Percentiles rank a stretch among this genome's conserved stretches.
Evolutionary conservation across 2,329 filamentous ascomycete genomes (phyloP).

Genomic region (Clathrospora elynae): DNA sequence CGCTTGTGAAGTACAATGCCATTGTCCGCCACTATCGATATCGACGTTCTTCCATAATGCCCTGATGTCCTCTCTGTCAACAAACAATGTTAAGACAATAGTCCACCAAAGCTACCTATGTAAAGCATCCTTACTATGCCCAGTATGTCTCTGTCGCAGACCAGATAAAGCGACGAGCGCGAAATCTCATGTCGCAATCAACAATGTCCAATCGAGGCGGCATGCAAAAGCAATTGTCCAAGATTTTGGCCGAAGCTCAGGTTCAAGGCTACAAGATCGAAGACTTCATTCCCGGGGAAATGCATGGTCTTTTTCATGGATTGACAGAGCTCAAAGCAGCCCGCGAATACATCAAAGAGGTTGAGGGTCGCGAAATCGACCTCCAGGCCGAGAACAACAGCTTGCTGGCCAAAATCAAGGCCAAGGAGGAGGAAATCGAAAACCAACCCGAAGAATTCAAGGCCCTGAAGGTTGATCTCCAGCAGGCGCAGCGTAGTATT

Average conservation of each 20-base stretch:
- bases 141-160: background rate
- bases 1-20: background rate
- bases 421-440: constrained; percentile 21
- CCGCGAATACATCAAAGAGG: constrained; percentile 21
- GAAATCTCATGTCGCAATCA: background rate
- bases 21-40: background rate
- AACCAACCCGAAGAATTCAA: constrained; percentile 22
- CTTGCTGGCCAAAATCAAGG: constrained; percentile 14
- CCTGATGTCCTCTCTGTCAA: background rate
- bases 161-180: background rate
- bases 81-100: constrained; percentile 1
- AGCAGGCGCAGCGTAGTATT: constrained; percentile 18
- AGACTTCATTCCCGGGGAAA: constrained; percentile 20
- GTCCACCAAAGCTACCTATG: background rate
- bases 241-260: constrained; percentile 16
- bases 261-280: constrained; percentile 19
- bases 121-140: background rate
- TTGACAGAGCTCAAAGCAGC: constrained; percentile 20
- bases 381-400: constrained; percentile 12
- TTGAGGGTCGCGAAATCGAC: constrained; percentile 17
- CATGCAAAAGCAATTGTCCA: constrained; percentile 21
- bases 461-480: constrained; percentile 23
- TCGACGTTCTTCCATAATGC: background rate
- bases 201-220: constrained; percentile 19
- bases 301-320: constrained; percentile 16